Evolutionary conservation across 805 yeast species (phyloP).

Genomic region (Candida ficus): DNA sequence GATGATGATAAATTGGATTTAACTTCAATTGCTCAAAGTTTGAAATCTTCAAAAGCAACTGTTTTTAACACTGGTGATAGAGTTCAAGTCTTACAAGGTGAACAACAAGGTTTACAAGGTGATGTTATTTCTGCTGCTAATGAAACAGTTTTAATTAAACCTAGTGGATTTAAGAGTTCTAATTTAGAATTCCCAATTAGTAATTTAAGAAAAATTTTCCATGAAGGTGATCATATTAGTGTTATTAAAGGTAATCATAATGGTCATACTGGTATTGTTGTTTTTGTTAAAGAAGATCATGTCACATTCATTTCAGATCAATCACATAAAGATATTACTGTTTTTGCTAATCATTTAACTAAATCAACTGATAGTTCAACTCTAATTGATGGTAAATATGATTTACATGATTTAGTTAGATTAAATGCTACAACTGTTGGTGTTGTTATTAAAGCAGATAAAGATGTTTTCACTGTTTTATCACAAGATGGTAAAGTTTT

Average conservation of each 20-base stretch:
- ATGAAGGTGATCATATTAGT: constrained; percentile 92
- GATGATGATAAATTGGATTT: constrained; percentile 80
- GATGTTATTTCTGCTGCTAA: constrained; percentile 63
- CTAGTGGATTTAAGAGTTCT: constrained; percentile 40
- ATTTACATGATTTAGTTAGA: constrained; percentile 85
- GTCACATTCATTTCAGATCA: constrained; percentile 89
- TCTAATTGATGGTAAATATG: constrained; percentile 71
- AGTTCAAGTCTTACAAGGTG: constrained; percentile 89
- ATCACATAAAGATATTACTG: constrained; percentile 82
- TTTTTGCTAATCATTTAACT: constrained; percentile 85
- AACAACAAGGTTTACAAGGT: constrained; percentile 87
- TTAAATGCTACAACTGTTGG: constrained; percentile 84
- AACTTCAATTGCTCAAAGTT: constrained; percentile 78
- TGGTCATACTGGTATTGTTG: constrained; percentile 94
- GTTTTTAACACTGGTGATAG: constrained; percentile 89
- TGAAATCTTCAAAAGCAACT: constrained; percentile 57
- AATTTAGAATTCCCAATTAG: constrained; percentile 76
- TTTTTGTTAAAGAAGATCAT: constrained; percentile 73
- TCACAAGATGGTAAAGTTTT: constrained; percentile 76
- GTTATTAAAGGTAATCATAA: constrained; percentile 86
- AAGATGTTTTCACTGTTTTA: constrained; percentile 75
- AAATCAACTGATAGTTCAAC: constrained; percentile 87
- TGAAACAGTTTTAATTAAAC: constrained; percentile 50
- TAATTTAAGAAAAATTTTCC: constrained; percentile 78
- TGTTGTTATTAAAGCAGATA: constrained; percentile 84